A percentile compares a stretch with the other conserved stretches of the same genome.
These are phyloP conservation scores for Hypoxylon sp. DNA, from an alignment of 2,329 filamentous ascomycete species.

Conservation along the genomic window DNA sequence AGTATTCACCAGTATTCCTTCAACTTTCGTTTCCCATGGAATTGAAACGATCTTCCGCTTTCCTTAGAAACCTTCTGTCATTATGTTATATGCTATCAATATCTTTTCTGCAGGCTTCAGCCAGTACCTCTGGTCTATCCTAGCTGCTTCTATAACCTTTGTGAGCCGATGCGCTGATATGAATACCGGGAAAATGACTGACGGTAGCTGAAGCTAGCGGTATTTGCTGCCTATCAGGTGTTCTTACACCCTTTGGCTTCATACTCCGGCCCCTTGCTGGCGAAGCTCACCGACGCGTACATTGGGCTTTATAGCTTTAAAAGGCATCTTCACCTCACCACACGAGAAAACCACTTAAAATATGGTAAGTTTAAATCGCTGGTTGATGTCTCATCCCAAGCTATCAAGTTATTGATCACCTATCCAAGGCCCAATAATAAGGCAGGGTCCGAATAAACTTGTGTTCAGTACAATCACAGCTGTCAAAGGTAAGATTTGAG, in stretches of 20 bases:
- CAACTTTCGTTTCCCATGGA: no score
- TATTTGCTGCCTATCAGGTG: background rate
- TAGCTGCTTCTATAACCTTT: background rate
- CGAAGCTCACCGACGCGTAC: background rate
- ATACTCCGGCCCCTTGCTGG: background rate
- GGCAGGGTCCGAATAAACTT: background rate
- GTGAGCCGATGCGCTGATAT: background rate
- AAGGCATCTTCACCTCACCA: background rate
- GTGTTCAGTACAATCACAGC: background rate
- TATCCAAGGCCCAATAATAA: background rate
- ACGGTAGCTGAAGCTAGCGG: background rate
- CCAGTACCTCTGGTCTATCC: background rate
- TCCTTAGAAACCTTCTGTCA: background rate
- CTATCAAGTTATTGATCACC: background rate
- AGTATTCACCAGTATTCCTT: no score
- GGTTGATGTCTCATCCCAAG: background rate
- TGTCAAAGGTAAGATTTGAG: background rate
- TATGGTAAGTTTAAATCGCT: background rate
- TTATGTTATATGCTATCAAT: background rate
- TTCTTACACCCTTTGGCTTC: background rate
- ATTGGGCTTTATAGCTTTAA: background rate
- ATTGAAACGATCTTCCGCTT: no score
- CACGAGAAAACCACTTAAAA: background rate
- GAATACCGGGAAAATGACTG: background rate
- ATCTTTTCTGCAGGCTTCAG: background rate